Evolutionary conservation across 2,329 filamentous ascomycete genomes (phyloP).

Genomic region (Hymenoscyphus fructigenus): DNA sequence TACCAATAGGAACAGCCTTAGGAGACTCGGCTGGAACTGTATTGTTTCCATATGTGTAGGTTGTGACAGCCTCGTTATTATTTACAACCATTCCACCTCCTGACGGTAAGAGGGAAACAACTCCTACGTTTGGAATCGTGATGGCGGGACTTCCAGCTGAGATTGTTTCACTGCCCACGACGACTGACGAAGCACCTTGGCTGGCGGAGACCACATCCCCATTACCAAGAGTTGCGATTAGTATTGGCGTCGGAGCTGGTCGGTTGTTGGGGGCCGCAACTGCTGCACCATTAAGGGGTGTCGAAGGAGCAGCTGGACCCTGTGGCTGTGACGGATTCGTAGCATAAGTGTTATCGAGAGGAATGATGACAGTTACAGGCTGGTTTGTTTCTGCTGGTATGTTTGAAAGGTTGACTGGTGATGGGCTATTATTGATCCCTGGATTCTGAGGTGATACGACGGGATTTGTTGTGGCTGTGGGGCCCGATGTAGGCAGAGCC

Average conservation of each 20-base stretch:
- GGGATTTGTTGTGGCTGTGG: background rate
- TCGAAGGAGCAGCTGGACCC: too few species aligned
- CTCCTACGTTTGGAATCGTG: background rate
- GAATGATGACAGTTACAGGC: too few species aligned
- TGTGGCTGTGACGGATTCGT: too few species aligned
- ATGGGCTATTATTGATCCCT: background rate
- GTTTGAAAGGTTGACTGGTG: background rate
- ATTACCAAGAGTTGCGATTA: slow-evolving; percentile 4
- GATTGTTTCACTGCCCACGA: slow-evolving; percentile 4
- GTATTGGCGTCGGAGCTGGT: background rate
- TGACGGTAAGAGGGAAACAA: slow-evolving; percentile 1
- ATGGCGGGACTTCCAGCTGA: slow-evolving; percentile 6
- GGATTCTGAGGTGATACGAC: background rate
- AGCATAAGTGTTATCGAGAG: too few species aligned
- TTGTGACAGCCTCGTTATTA: background rate
- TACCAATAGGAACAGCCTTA: slow-evolving; percentile 18
- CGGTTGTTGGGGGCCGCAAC: too few species aligned
- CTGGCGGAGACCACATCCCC: slow-evolving; percentile 7
- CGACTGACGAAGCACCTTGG: slow-evolving; percentile 2
- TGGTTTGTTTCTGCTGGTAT: too few species aligned
- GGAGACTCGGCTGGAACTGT: background rate
- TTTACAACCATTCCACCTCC: background rate
- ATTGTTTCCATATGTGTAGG: background rate
- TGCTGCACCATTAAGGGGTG: too few species aligned
- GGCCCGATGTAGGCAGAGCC: background rate